These are phyloP conservation scores for Inosperma sp. DNA, from an alignment of 768 basidiomycete species.

Conservation along the genomic window DNA sequence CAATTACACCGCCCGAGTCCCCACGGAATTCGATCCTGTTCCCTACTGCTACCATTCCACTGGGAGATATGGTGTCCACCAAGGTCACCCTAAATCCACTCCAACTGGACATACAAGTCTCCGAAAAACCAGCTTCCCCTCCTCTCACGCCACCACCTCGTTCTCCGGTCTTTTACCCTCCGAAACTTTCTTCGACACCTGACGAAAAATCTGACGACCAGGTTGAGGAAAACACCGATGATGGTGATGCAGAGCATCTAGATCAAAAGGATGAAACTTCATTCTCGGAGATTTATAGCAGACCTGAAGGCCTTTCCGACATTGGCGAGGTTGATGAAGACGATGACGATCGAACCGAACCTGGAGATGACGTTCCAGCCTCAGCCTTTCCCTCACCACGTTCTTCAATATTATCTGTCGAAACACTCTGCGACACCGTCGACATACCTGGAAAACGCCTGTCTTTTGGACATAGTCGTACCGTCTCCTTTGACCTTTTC, in stretches of 20 bases:
- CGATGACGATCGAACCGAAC: constrained; percentile 8
- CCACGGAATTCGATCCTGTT: constrained; percentile 25
- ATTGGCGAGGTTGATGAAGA: constrained; percentile 7
- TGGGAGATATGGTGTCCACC: constrained; percentile 7
- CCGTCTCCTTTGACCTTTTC: constrained; percentile 20
- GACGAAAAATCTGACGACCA: not conserved
- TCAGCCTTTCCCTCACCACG: constrained; percentile 16
- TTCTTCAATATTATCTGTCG: constrained; percentile 24
- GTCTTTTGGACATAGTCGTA: constrained; percentile 13
- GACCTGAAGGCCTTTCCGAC: not conserved
- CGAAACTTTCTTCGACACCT: not conserved
- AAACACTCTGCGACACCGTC: constrained; percentile 21
- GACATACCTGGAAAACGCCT: constrained; percentile 23
- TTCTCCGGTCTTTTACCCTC: constrained; percentile 12
- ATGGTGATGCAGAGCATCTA: not conserved
- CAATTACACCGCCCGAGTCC: constrained; percentile 34
- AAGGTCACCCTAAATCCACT: constrained; percentile 5
- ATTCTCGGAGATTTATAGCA: constrained; percentile 1
- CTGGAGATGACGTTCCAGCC: constrained; percentile 9
- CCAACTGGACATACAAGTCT: not conserved
- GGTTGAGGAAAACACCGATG: not conserved
- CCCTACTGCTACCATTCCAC: constrained; percentile 12
- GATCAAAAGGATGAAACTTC: constrained; percentile 3
- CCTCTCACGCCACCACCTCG: constrained; percentile 17
- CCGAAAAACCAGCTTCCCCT: constrained; percentile 15